Conservation (phyloP, 1,284 basidiomycete genomes). For the Boletus calvinii region DNA sequence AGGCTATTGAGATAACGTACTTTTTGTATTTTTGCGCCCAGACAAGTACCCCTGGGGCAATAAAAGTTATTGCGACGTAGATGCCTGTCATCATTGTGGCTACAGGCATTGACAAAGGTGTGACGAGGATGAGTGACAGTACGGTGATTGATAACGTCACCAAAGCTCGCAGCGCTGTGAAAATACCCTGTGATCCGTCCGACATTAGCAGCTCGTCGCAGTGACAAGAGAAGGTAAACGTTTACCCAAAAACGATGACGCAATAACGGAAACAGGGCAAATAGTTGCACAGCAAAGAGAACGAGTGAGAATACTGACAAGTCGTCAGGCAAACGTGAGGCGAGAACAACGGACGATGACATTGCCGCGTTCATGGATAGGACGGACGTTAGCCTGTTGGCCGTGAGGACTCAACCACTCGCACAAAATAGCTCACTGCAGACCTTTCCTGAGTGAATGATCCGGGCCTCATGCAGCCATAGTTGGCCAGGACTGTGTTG, state of each 20-base stretch:
- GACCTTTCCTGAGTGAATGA: constrained; percentile 42
- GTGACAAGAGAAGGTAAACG: constrained; percentile 17
- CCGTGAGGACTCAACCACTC: constrained; percentile 20
- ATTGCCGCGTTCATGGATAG: constrained; percentile 95
- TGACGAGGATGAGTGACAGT: constrained; percentile 51
- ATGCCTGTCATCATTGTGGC: constrained; percentile 50
- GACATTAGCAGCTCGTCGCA: constrained; percentile 21
- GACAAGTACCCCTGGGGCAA: constrained; percentile 68
- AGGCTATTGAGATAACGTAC: constrained; percentile 40
- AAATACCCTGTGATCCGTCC: constrained; percentile 41
- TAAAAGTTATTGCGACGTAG: constrained; percentile 61
- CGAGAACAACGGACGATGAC: constrained; percentile 91
- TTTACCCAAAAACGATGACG: constrained; percentile 77
- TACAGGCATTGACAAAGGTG: constrained; percentile 52
- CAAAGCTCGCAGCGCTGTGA: constrained; percentile 43
- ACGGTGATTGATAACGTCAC: constrained; percentile 51
- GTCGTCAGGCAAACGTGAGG: constrained; percentile 84
- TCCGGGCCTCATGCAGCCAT: constrained; percentile 40
- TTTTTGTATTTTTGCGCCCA: constrained; percentile 87
- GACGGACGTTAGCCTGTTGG: constrained; percentile 77
- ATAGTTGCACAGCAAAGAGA: constrained; percentile 82
- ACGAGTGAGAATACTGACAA: constrained; percentile 89
- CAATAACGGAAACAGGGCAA: constrained; percentile 83
- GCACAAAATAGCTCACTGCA: constrained; percentile 16
- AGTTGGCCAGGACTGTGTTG: constrained; percentile 69